Conservation (phyloP, 176 grass and related monocot genomes). For the Zizania latifolia region DNA sequence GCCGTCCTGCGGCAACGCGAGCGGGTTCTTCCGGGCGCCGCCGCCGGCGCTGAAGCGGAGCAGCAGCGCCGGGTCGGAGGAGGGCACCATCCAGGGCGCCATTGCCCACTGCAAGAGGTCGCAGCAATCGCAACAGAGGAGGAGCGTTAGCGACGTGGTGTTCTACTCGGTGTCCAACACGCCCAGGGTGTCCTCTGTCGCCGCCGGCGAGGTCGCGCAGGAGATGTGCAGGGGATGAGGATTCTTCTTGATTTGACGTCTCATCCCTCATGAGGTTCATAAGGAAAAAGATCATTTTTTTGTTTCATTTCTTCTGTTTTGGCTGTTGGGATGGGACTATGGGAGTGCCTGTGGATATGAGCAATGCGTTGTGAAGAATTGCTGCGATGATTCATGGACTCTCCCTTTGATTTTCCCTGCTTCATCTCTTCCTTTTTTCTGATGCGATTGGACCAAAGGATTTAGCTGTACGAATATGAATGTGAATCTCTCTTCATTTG, state of each 20-base stretch:
- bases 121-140: constrained; percentile 39
- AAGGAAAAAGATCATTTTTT: not conserved
- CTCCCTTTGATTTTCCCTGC: not conserved
- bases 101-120: constrained; percentile 93
- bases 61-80: constrained; percentile 68
- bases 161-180: constrained; percentile 50
- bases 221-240: constrained; percentile 56
- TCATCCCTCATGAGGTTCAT: not conserved
- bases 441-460: not conserved
- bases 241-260: not conserved
- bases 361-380: constrained; percentile 27
- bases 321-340: too few species aligned
- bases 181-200: constrained; percentile 41
- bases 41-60: constrained; percentile 48
- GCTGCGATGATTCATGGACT: constrained; percentile 18
- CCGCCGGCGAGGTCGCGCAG: constrained; percentile 38
- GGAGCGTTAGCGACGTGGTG: constrained; percentile 54
- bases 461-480: not conserved
- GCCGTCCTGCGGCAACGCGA: constrained; percentile 41
- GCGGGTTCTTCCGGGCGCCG: constrained; percentile 17
- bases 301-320: not conserved
- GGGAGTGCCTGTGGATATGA: constrained; percentile 29
- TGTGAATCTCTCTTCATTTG: not conserved
- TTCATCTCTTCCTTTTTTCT: not conserved
- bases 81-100: constrained; percentile 78